phyloP scores from a whole-genome alignment of 2,329 filamentous ascomycete genomes.

The Coleophoma cylindrospora region DNA sequence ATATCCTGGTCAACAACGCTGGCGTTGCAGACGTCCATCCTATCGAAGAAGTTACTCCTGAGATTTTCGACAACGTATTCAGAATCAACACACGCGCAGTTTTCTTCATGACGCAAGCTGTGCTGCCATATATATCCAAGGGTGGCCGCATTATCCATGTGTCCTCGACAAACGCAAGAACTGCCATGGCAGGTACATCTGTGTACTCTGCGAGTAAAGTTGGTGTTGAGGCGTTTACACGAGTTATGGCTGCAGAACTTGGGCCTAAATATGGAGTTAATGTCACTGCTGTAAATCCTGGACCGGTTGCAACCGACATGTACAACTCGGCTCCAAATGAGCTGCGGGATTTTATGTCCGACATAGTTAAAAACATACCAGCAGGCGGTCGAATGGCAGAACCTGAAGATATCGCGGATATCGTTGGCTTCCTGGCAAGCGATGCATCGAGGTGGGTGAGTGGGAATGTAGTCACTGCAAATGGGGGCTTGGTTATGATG shows the following conservation, averaged over 20 bases:
- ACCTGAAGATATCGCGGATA: conserved; percentile 6
- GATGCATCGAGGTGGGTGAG: conserved; percentile 11
- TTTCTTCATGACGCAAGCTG: conserved; percentile 10
- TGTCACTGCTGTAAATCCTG: conserved; percentile 10
- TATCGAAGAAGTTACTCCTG: conserved; percentile 36
- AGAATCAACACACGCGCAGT: conserved; percentile 60
- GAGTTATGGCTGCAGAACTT: conserved; percentile 12
- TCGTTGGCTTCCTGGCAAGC: conserved; percentile 8
- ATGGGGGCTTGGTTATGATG: conserved; percentile 4
- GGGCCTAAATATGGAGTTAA: conserved; percentile 9
- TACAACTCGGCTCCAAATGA: conserved; percentile 1
- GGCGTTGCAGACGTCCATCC: conserved; percentile 33
- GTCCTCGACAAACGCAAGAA: conserved; percentile 4
- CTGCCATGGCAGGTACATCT: conserved; percentile 4
- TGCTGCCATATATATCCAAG: conserved; percentile 6
- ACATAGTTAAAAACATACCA: conserved; percentile 4
- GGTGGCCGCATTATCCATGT: conserved; percentile 13
- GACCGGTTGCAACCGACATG: conserved; percentile 12
- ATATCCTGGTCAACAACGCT: conserved; percentile 84
- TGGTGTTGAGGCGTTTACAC: conserved; percentile 12
- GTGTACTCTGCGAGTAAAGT: conserved; percentile 11
- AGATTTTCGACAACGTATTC: conserved; percentile 67
- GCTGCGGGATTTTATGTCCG: conserved; percentile 3
- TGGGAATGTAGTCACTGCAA: conserved; percentile 8
- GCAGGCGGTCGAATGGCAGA: conserved; percentile 6